Evolutionary conservation across 208 protist genomes (phyloP).

Genomic region (Leptomonas seymouri): DNA sequence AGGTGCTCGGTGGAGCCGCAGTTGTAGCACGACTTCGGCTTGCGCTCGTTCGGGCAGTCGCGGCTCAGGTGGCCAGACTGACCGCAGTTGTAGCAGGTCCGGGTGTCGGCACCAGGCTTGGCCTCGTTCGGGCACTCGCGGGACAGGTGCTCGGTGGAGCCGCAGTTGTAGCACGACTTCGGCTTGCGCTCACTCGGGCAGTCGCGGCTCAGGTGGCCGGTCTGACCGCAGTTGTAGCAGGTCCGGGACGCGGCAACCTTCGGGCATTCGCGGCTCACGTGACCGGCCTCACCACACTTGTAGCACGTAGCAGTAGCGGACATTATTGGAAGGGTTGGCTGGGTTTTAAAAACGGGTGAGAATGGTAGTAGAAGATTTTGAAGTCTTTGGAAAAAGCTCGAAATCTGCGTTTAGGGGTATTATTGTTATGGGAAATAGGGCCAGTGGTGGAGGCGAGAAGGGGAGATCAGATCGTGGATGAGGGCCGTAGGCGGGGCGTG

Average conservation of each 20-base stretch:
- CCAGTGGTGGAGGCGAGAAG: no score
- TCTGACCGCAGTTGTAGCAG: conserved; percentile 78
- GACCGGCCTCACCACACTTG: conserved; percentile 58
- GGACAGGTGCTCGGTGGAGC: conserved; percentile 70
- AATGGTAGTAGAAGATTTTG: neutral
- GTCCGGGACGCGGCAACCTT: conserved; percentile 36
- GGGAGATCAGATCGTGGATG: no score
- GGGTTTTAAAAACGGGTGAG: conserved; percentile 30
- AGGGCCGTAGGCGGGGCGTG: no score
- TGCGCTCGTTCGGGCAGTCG: conserved; percentile 67
- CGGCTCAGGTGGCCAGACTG: conserved; percentile 69
- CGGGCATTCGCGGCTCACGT: conserved; percentile 73
- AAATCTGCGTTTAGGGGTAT: neutral
- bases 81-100: conserved; percentile 74
- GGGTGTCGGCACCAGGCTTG: conserved; percentile 50
- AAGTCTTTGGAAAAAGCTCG: neutral
- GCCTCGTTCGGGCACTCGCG: conserved; percentile 65
- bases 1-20: conserved; percentile 61
- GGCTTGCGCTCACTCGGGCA: conserved; percentile 58
- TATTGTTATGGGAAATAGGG: no score
- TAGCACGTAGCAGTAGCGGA: conserved; percentile 63
- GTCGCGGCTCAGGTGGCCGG: conserved; percentile 74
- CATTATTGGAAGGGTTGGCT: conserved; percentile 35
- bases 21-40: conserved; percentile 53
- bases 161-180: conserved; percentile 76